Conservation (phyloP, 2,329 filamentous ascomycete genomes). For the Aspergillus sp. region DNA sequence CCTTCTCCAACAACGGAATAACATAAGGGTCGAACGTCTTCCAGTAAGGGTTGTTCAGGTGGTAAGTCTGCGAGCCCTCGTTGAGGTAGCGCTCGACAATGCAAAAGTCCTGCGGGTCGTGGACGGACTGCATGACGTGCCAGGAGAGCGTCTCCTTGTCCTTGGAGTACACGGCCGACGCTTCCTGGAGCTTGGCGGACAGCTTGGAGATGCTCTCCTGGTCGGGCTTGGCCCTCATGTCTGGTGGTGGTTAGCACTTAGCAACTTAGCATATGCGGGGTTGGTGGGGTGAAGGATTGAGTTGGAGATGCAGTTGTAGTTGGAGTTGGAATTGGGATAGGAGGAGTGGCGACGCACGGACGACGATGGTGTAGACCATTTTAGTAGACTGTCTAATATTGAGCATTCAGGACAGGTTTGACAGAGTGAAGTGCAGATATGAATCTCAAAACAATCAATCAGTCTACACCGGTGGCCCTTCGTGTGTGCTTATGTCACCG, state of each 20-base stretch:
- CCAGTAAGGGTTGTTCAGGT: slow-evolving; percentile 70
- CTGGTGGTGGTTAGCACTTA: slow-evolving; percentile 1
- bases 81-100: slow-evolving; percentile 73
- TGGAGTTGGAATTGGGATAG: no score
- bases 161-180: slow-evolving; percentile 69
- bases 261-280: no score
- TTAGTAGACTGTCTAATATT: background rate
- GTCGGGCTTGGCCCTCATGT: slow-evolving; percentile 17
- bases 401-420: no score
- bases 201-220: slow-evolving; percentile 52
- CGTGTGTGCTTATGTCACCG: no score
- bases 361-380: slow-evolving; percentile 17
- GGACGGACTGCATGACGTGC: slow-evolving; percentile 75
- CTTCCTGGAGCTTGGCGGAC: slow-evolving; percentile 71
- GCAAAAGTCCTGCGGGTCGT: slow-evolving; percentile 68
- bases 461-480: no score
- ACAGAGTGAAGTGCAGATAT: no score
- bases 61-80: slow-evolving; percentile 61
- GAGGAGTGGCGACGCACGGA: slow-evolving; percentile 5
- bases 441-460: no score
- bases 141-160: slow-evolving; percentile 70
- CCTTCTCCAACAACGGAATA: slow-evolving; percentile 63
- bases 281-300: background rate
- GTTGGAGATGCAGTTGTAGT: background rate
- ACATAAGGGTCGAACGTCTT: slow-evolving; percentile 76